These are phyloP conservation scores for Begonia fuchsioides DNA, from an alignment of 306 rosid genomes.

Conservation along the genomic window DNA sequence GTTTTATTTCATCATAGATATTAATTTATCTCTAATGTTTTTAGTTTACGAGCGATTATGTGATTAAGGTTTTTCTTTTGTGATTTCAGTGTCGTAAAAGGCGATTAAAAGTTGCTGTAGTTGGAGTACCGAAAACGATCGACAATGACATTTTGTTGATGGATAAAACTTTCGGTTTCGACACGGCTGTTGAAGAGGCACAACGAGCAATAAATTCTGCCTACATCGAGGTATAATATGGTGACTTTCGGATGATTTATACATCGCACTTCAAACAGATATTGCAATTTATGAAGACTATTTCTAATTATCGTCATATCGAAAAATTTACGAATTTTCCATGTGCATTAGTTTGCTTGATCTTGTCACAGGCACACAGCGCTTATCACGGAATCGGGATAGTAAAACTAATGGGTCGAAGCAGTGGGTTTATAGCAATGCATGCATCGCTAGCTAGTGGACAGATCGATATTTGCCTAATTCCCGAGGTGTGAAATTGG, in stretches of 20 bases:
- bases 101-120: slow-evolving; percentile 56
- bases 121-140: slow-evolving; percentile 94
- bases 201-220: slow-evolving; percentile 97
- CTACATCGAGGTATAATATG: slow-evolving; percentile 59
- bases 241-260: no score
- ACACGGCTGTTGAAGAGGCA: slow-evolving; percentile 99
- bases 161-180: slow-evolving; percentile 98
- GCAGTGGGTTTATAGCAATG: slow-evolving; percentile 98
- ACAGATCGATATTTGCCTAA: slow-evolving; percentile 82
- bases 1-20: no score
- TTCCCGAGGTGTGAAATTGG: slow-evolving; percentile 66
- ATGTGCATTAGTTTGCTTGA: background rate
- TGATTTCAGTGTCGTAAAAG: slow-evolving; percentile 60
- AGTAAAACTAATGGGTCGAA: slow-evolving; percentile 97
- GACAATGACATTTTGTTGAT: slow-evolving; percentile 93
- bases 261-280: no score
- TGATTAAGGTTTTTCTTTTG: no score
- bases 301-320: no score
- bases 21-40: background rate
- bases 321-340: no score
- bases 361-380: slow-evolving; percentile 71
- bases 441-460: slow-evolving; percentile 92
- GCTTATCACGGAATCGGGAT: slow-evolving; percentile 94
- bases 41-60: no score
- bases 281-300: no score